phyloP scores from a whole-genome alignment of 192 early-diverging fungal species.

The Coemansia sp. region DNA sequence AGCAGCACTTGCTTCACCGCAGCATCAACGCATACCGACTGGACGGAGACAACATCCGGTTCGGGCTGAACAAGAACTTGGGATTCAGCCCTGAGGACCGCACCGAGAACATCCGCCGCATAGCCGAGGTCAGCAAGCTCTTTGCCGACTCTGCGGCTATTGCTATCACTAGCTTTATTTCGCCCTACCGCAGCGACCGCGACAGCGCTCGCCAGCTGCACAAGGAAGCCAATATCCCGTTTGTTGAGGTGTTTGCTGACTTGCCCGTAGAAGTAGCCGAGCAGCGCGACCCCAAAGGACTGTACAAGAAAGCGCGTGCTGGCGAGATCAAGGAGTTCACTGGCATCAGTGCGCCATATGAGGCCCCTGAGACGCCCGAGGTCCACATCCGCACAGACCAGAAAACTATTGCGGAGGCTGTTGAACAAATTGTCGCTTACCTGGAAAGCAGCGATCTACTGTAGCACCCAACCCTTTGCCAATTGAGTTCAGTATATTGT shows the following conservation, averaged over 20 bases:
- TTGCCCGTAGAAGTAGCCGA: constrained; percentile 84
- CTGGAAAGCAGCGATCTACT: constrained; percentile 28
- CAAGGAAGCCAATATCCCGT: constrained; percentile 71
- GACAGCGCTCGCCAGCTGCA: constrained; percentile 78
- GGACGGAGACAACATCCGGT: constrained; percentile 97
- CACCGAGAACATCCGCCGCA: constrained; percentile 93
- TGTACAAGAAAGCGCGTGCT: constrained; percentile 93
- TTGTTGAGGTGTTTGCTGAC: constrained; percentile 88
- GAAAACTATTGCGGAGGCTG: constrained; percentile 58
- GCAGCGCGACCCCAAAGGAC: constrained; percentile 89
- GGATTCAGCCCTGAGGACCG: constrained; percentile 89
- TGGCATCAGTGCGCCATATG: constrained; percentile 91
- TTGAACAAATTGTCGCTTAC: constrained; percentile 37
- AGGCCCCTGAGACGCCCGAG: constrained; percentile 79
- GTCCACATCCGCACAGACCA: constrained; percentile 81
- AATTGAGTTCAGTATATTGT: no score
- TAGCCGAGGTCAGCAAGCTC: constrained; percentile 82
- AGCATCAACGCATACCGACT: constrained; percentile 81
- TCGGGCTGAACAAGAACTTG: constrained; percentile 93
- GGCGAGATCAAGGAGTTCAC: constrained; percentile 96
- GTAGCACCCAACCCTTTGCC: not conserved
- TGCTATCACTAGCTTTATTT: constrained; percentile 88
- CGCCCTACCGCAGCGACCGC: constrained; percentile 81
- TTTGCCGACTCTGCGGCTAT: constrained; percentile 85
- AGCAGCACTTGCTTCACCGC: constrained; percentile 79